A percentile compares a stretch with the other conserved stretches of the same genome.
phyloP scores from a whole-genome alignment of 2,329 filamentous ascomycete genomes.

The Polychaeton citri region DNA sequence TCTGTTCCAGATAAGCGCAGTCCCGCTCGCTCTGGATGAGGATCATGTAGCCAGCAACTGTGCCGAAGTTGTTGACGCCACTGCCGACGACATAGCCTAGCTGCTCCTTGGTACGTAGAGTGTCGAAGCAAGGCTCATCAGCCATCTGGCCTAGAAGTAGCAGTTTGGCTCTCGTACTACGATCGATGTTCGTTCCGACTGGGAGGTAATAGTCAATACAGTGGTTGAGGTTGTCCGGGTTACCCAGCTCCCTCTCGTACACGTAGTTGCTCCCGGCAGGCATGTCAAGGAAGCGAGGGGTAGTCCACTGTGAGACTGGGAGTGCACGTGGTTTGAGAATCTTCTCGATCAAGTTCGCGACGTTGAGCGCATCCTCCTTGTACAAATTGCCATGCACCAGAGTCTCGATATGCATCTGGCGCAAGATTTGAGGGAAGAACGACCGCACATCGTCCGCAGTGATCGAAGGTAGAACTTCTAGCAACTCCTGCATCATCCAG shows the following conservation, averaged over 20 bases:
- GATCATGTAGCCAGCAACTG: conserved; percentile 65
- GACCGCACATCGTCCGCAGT: conserved; percentile 59
- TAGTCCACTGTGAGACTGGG: conserved; percentile 65
- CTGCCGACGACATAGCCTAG: conserved; percentile 94
- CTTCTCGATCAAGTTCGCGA: conserved; percentile 70
- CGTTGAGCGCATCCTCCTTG: conserved; percentile 78
- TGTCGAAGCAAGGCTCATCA: conserved; percentile 87
- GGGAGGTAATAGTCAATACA: conserved; percentile 37
- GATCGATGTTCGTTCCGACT: conserved; percentile 40
- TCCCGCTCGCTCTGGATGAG: conserved; percentile 87
- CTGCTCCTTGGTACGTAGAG: conserved; percentile 91
- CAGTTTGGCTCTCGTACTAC: conserved; percentile 58
- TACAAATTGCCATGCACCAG: conserved; percentile 86
- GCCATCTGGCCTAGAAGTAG: conserved; percentile 79
- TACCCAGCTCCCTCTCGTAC: conserved; percentile 67
- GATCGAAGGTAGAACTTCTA: conserved; percentile 61
- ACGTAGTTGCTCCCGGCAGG: conserved; percentile 71
- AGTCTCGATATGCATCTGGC: conserved; percentile 76
- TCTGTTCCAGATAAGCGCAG: conserved; percentile 68
- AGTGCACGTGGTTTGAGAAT: conserved; percentile 62
- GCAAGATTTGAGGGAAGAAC: conserved; percentile 69
- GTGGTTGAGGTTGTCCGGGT: conserved; percentile 66
- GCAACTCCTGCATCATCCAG: conserved; percentile 67
- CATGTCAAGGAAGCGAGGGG: conserved; percentile 62
- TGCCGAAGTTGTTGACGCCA: conserved; percentile 59